Conservation (phyloP, 2,329 filamentous ascomycete genomes). For the Pestalotiopsis sp. region DNA sequence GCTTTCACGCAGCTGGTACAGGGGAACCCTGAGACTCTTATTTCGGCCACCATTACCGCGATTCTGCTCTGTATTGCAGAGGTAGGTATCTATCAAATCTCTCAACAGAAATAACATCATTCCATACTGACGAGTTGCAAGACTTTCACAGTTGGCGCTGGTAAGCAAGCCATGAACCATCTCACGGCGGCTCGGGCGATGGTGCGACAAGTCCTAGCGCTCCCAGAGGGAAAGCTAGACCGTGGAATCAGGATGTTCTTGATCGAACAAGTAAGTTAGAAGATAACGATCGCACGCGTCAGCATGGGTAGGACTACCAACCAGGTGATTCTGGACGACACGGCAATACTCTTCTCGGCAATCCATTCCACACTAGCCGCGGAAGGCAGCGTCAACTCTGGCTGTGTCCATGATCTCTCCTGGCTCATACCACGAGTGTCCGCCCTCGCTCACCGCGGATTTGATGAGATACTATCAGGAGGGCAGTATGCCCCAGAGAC, state of each 20-base stretch:
- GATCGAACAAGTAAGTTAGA: not conserved
- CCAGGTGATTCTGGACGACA: not conserved
- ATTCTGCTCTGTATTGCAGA: not conserved
- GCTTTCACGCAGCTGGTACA: not conserved
- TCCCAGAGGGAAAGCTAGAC: not conserved
- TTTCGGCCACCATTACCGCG: not conserved
- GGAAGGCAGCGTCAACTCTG: not conserved
- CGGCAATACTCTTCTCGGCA: not conserved
- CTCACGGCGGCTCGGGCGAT: not conserved
- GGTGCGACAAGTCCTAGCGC: not conserved
- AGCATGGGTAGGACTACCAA: not conserved
- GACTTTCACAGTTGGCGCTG: not conserved
- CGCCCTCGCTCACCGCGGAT: not conserved
- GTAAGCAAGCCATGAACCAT: not conserved
- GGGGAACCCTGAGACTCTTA: not conserved
- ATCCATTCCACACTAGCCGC: not conserved
- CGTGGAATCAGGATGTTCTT: not conserved
- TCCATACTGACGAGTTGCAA: not conserved
- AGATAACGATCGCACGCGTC: not conserved
- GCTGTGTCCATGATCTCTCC: not conserved
- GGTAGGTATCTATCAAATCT: not conserved
- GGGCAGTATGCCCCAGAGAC: not conserved
- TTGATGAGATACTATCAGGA: not conserved
- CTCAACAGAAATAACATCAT: not conserved
- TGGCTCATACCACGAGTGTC: not conserved